These are phyloP conservation scores for Dysphania ambrosioides DNA, from an alignment of 148 eudicot species.

Conservation along the genomic window DNA sequence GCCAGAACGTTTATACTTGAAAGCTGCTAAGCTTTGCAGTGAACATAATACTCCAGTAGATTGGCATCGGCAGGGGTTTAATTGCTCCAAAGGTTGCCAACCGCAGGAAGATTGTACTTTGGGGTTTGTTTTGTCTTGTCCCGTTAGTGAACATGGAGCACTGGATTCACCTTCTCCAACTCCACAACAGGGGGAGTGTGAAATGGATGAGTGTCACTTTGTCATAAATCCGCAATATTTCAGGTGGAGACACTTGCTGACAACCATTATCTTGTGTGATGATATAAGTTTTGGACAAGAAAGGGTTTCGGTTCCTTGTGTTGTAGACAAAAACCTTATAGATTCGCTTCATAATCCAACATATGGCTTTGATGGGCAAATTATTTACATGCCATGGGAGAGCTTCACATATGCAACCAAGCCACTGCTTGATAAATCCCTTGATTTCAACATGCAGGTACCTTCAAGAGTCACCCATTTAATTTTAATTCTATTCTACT, in stretches of 20 bases:
- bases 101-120: conserved; percentile 28
- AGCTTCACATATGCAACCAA: conserved; percentile 68
- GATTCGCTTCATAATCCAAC: conserved; percentile 48
- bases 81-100: conserved; percentile 71
- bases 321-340: conserved; percentile 76
- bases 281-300: conserved; percentile 91
- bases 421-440: conserved; percentile 51
- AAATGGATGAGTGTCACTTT: conserved; percentile 89
- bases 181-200: conserved; percentile 46
- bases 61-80: conserved; percentile 82
- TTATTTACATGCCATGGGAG: conserved; percentile 84
- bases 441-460: conserved; percentile 65
- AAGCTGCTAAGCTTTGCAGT: conserved; percentile 91
- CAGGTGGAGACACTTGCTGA: conserved; percentile 44
- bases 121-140: conserved; percentile 32
- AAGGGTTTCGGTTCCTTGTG: conserved; percentile 68
- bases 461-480: conserved; percentile 3
- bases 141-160: conserved; percentile 26
- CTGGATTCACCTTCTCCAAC: conserved; percentile 25
- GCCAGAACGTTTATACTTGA: conserved; percentile 78
- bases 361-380: conserved; percentile 56
- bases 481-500: neutral
- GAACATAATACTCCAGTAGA: conserved; percentile 61
- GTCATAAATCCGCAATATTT: conserved; percentile 62
- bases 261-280: conserved; percentile 66